These are phyloP conservation scores for Mycena kentingensis DNA, from an alignment of 768 basidiomycete genomes.

Conservation along the genomic window DNA sequence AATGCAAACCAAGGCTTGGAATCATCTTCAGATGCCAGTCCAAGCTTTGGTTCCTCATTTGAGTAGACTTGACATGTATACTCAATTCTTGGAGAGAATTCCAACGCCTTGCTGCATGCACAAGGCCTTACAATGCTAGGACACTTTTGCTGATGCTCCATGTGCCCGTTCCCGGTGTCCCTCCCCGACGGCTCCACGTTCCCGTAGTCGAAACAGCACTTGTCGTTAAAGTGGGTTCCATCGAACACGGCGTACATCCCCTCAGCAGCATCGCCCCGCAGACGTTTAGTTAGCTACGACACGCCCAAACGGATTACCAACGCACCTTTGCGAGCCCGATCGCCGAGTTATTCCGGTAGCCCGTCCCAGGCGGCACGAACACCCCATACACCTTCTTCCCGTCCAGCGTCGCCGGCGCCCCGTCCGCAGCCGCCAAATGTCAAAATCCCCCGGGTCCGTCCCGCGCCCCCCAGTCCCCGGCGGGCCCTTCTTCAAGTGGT, in stretches of 20 bases:
- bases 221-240: constrained; percentile 9
- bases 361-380: constrained; percentile 7
- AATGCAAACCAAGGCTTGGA: too few species aligned
- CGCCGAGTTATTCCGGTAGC: not conserved
- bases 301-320: not conserved
- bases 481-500: not conserved
- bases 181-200: constrained; percentile 3
- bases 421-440: not conserved
- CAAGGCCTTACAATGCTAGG: too few species aligned
- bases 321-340: constrained; percentile 4
- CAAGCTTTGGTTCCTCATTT: too few species aligned
- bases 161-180: constrained; percentile 9
- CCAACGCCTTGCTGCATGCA: too few species aligned
- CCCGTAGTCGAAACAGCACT: constrained; percentile 14
- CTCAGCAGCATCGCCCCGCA: constrained; percentile 6
- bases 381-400: constrained; percentile 11
- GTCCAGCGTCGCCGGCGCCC: constrained; percentile 4
- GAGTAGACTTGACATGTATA: too few species aligned
- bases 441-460: too few species aligned
- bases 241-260: constrained; percentile 5
- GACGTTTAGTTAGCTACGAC: not conserved
- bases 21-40: too few species aligned
- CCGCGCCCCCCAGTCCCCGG: not conserved
- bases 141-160: too few species aligned
- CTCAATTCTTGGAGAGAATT: too few species aligned